Evolutionary conservation across 352 stramenopile genomes (phyloP).

Genomic region (Phytophthora boehmeriae): DNA sequence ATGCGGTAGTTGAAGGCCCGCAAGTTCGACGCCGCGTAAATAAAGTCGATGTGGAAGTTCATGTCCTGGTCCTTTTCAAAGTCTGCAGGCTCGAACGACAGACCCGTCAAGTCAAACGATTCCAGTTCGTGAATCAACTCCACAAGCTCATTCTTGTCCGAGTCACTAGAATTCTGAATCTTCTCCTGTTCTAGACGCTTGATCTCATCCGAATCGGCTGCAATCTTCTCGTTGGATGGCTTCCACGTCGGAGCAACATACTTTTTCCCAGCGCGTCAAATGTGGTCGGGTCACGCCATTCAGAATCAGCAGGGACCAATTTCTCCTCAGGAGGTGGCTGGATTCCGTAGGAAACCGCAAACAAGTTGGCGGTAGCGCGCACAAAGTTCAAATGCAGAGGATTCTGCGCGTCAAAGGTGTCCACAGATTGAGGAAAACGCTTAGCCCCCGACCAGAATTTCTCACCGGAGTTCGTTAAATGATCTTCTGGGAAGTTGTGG

Average conservation of each 20-base stretch:
- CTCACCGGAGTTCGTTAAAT: conserved; percentile 82
- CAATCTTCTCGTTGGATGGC: conserved; percentile 82
- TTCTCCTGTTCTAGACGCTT: conserved; percentile 73
- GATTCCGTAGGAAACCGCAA: conserved; percentile 81
- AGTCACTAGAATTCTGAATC: conserved; percentile 63
- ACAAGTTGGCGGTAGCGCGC: conserved; percentile 76
- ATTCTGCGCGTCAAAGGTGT: conserved; percentile 66
- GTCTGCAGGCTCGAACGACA: conserved; percentile 81
- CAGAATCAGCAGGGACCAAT: conserved; percentile 84
- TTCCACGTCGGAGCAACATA: conserved; percentile 63
- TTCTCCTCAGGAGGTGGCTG: conserved; percentile 69
- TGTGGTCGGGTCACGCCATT: conserved; percentile 70
- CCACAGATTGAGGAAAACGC: conserved; percentile 75
- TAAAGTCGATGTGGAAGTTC: conserved; percentile 97
- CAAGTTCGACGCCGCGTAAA: conserved; percentile 98
- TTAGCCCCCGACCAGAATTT: conserved; percentile 89
- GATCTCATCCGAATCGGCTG: conserved; percentile 70
- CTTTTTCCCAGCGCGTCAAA: conserved; percentile 56
- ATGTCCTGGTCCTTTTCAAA: conserved; percentile 99
- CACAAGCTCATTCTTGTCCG: conserved; percentile 71
- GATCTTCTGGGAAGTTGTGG: conserved; percentile 84
- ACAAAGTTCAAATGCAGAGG: conserved; percentile 82
- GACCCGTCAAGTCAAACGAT: conserved; percentile 51
- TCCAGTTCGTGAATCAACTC: conserved; percentile 74
- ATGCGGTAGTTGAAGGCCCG: conserved; percentile 91